Evolutionary conservation across 2,329 filamentous ascomycete species (phyloP), one percentile per base, ranked within the genome.

Genomic region (Fusarium brevicatenulatum): DNA sequence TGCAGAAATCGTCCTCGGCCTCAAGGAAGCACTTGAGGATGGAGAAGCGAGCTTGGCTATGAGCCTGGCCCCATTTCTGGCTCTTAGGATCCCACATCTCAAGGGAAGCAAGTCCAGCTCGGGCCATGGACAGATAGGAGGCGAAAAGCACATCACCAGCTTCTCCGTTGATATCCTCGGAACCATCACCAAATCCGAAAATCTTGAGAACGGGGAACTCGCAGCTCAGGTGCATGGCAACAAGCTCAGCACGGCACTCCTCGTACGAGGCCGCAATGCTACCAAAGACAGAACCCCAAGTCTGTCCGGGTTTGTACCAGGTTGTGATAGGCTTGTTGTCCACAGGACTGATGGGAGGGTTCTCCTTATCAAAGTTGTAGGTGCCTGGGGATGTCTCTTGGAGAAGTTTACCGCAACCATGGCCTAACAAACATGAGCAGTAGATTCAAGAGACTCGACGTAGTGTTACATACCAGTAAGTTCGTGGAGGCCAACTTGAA

Each of bases 81-180:
- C 89, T 91, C 84, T 95, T 95, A 10, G 95, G 95, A 78, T 98
- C 95, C 95, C 95, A 98, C 87, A 96, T 94, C 81, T 98, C 95
- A 28, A 98, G 88, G 3, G 95, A 93, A 10, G 91, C 90, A 49
- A 99, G 86, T 68, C 96, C 96, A n/a, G 95, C 94, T 42, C 95
- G 91, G 19, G 96, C 96, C 95, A 99, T 98, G 75, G 91, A 91
- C 15, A 99, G 89, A 81, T 98, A 99, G 5, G 93, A 91, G 0
- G 91, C 91, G 78, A 95, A 98, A 12, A 98, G 89, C 11, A 99
- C 90, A 78, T 97, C 93, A 47, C 95, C 95, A 15, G 95, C 94
- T 78, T 93, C 90, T 67, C 89, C 88, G 73, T 93, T 85, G 74
- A 97, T 91, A 77, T 97, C 88, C 57, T 87, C 83, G 23, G 84